Conservation (phyloP, 768 basidiomycete species). For the Tulasnella sp. region DNA sequence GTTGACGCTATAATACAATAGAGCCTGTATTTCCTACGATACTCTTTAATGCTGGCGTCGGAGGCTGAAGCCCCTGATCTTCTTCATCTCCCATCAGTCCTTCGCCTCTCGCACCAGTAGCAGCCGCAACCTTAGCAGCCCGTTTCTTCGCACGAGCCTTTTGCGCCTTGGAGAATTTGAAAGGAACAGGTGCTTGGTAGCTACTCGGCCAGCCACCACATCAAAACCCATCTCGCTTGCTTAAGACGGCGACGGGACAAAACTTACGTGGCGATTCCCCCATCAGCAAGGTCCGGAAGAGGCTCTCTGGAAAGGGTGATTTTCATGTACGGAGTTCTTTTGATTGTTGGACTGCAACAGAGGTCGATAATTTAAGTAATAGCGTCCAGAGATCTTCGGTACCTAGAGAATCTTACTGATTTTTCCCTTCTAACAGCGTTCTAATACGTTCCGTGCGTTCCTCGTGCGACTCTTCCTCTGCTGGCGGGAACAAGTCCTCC, state of each 20-base stretch:
- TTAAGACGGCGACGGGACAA: background rate
- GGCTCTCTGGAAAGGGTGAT: constrained; percentile 22
- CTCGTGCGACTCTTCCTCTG: background rate
- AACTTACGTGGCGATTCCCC: constrained; percentile 16
- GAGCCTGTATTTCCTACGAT: background rate
- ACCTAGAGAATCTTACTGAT: constrained; percentile 21
- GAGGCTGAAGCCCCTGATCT: background rate
- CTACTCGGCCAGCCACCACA: background rate
- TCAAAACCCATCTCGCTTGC: background rate
- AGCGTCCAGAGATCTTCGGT: background rate
- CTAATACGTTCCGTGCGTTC: constrained; percentile 2
- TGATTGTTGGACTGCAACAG: constrained; percentile 20
- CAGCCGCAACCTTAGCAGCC: constrained; percentile 4
- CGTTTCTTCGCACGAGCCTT: constrained; percentile 18
- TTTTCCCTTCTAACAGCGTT: constrained; percentile 20
- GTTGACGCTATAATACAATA: background rate
- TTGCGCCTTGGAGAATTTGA: constrained; percentile 12
- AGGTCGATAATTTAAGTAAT: background rate
- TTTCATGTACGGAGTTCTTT: constrained; percentile 29
- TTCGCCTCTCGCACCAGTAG: background rate
- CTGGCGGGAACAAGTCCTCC: constrained; percentile 16
- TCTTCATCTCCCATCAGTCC: background rate
- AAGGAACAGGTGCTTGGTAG: constrained; percentile 15
- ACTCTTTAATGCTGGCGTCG: background rate
- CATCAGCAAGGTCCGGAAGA: background rate